Conservation (phyloP, 169 alveolate genomes). For the Haemoproteus tartakovskyi region DNA sequence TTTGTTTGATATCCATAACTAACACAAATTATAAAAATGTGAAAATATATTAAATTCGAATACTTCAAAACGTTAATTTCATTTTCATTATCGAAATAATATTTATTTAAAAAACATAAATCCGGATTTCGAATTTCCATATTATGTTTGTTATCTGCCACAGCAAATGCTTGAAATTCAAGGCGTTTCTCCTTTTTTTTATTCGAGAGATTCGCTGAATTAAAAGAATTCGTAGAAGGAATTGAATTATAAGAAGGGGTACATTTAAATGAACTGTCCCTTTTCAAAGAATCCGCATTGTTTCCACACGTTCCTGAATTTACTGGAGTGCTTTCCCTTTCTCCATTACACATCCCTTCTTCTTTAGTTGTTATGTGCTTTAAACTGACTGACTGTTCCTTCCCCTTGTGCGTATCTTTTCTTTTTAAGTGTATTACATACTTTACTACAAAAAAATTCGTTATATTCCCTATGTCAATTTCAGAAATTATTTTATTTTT, state of each 20-base stretch:
- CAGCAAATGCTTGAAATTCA: slow-evolving; percentile 29
- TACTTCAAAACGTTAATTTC: slow-evolving; percentile 62
- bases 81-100: slow-evolving; percentile 29
- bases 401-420: background rate
- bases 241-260: too few species aligned
- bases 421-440: slow-evolving; percentile 45
- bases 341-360: background rate
- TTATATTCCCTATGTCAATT: slow-evolving; percentile 5
- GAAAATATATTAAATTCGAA: slow-evolving; percentile 50
- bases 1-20: slow-evolving; percentile 41
- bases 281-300: background rate
- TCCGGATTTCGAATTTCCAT: slow-evolving; percentile 31
- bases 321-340: background rate
- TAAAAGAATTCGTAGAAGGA: background rate
- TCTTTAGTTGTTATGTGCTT: background rate
- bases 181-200: slow-evolving; percentile 1
- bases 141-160: slow-evolving; percentile 9
- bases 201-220: background rate
- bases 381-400: background rate
- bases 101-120: slow-evolving; percentile 39
- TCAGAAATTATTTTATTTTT: slow-evolving; percentile 31
- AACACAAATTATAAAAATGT: slow-evolving; percentile 37
- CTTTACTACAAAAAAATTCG: slow-evolving; percentile 36
- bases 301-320: background rate
- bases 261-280: too few species aligned